A percentile compares a stretch with the other conserved stretches of the same genome.
Evolutionary conservation across 2,329 filamentous ascomycete genomes (phyloP).

Genomic region (Talaromyces sp.): DNA sequence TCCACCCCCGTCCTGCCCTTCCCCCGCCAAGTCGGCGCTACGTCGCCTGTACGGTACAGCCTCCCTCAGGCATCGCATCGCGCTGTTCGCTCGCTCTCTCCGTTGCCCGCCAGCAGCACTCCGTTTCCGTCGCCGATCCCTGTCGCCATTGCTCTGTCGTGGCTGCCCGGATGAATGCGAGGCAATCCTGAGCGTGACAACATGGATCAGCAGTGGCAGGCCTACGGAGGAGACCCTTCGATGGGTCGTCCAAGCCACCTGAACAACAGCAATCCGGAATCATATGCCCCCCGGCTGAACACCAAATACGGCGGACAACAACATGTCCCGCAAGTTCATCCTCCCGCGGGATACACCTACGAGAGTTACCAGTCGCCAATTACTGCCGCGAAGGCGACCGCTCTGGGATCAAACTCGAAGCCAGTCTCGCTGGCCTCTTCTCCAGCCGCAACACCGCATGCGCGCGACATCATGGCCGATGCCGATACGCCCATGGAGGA

Average conservation of each 20-base stretch:
- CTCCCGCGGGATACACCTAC: constrained; percentile 61
- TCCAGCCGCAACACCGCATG: constrained; percentile 56
- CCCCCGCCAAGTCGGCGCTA: constrained; percentile 7
- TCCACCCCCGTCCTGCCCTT: constrained; percentile 12
- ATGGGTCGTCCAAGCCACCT: constrained; percentile 58
- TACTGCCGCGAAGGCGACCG: constrained; percentile 27
- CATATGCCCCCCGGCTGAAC: constrained; percentile 46
- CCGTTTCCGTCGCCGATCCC: background rate
- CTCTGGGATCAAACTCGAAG: constrained; percentile 39
- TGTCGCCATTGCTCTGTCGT: background rate
- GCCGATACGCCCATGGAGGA: constrained; percentile 85
- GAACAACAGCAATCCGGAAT: constrained; percentile 47
- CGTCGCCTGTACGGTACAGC: constrained; percentile 10
- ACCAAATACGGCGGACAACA: constrained; percentile 43
- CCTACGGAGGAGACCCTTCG: constrained; percentile 59
- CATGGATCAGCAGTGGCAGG: constrained; percentile 63
- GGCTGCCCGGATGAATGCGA: constrained; percentile 11
- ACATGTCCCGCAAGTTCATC: constrained; percentile 39
- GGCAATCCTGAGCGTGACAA: constrained; percentile 15
- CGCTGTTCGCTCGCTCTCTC: background rate
- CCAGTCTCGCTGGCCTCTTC: constrained; percentile 55
- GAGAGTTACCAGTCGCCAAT: constrained; percentile 57
- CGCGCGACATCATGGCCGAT: constrained; percentile 62
- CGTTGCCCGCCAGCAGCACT: background rate
- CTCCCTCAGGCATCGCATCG: constrained; percentile 5